Base-by-base conservation (phyloP, 331 rosid genomes). In the Spiraea crenata region DNA sequence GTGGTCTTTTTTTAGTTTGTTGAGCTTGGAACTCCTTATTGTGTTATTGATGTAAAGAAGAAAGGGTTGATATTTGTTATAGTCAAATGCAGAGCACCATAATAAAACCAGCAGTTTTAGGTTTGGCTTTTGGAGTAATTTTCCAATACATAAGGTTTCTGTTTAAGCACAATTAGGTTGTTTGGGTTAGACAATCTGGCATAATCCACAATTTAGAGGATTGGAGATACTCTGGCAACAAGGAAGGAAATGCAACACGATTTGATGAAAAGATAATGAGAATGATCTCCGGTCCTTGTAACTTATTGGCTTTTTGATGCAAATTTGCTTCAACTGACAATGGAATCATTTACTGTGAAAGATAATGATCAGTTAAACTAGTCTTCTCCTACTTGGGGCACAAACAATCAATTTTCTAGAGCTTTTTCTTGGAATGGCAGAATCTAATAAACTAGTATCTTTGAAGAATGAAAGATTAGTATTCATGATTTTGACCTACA, bases 21-120 rank as follows among this genome's bases (percentile, higher is more conserved):
- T 80, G 70, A 79, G 63, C 69, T 59, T 57, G 73, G 63, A 13
- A 71, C 45, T 48, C 74, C 38, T 38, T 31, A 38, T 59, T 69
- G 76, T 79, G 66, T 76, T 63, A 69, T 54, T 58, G 75, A 74
- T 76, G 79, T 83, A 75, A 80, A 72, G 84, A 65, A 80, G 85
- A 65, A 60, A 81, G 63, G 69, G 70, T 80, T 84, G 71, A 80
- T 74, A 72, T 83, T 81, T 76, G 79, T 84, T 80, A 80, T 72
- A 83, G 76, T 48, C 75, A 71, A 75, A 75, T 69, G 81, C 73
- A 88, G 84, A 77, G 81, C 70, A 79, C 54, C 63, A 63, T 69
- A 74, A 81, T 65, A 81, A 78, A 76, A 48, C 74, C 73, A 59
- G 16, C 15, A 60, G 67, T 82, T 76, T 57, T 66, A 70, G 41